These are phyloP conservation scores for Powellomyces hirtus DNA, from an alignment of 192 early-diverging fungal genomes.

Conservation along the genomic window DNA sequence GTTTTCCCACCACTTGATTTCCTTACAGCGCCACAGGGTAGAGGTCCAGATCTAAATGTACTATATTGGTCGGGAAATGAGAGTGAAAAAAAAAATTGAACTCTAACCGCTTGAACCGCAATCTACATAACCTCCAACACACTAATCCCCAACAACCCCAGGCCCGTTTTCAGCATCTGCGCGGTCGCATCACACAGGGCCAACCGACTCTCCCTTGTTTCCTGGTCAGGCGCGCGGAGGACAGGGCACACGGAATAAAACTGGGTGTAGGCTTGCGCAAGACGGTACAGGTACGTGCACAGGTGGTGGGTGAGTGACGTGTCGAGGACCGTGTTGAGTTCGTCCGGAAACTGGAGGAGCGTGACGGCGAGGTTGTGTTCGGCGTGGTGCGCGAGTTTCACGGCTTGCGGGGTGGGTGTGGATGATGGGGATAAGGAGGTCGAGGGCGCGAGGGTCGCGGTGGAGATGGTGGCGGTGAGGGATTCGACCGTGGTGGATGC, in stretches of 20 bases:
- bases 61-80: no score
- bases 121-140: conserved; percentile 24
- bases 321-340: conserved; percentile 3
- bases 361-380: conserved; percentile 18
- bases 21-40: no score
- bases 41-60: no score
- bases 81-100: no score
- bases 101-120: no score
- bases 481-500: neutral
- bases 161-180: conserved; percentile 10
- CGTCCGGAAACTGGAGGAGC: conserved; percentile 27
- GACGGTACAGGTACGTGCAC: conserved; percentile 19
- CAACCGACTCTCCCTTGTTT: conserved; percentile 5
- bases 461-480: neutral
- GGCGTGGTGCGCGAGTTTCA: conserved; percentile 1
- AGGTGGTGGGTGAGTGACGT: conserved; percentile 22
- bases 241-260: conserved; percentile 23
- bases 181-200: conserved; percentile 19
- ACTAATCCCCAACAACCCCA: conserved; percentile 16
- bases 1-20: no score
- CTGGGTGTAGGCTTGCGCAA: conserved; percentile 17
- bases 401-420: no score
- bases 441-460: neutral
- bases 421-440: no score
- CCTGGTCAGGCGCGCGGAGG: conserved; percentile 2